Conservation (phyloP, 805 yeast genomes). For the Kazachstania viticola region DNA sequence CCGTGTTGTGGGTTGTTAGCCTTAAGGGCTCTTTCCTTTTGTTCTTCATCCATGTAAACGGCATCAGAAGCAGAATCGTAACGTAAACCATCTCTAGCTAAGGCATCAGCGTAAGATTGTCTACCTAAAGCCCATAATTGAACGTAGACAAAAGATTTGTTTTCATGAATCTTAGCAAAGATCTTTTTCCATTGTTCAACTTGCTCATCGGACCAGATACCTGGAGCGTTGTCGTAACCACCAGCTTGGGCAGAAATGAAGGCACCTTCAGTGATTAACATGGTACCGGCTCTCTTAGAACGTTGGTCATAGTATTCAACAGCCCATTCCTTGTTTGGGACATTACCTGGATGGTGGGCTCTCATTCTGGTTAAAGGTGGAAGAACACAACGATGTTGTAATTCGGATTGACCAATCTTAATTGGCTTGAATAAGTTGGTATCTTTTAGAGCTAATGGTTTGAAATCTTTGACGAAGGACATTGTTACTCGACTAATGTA, state of each 20-base stretch:
- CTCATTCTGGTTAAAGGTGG: constrained; percentile 39
- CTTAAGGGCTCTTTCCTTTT: constrained; percentile 26
- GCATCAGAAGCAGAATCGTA: constrained; percentile 32
- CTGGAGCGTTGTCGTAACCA: constrained; percentile 37
- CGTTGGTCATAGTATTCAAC: constrained; percentile 46
- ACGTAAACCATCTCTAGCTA: constrained; percentile 29
- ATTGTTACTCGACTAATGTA: constrained; percentile 2
- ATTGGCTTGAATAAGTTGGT: constrained; percentile 35
- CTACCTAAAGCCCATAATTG: constrained; percentile 44
- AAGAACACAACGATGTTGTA: constrained; percentile 30
- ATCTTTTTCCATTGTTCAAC: constrained; percentile 38
- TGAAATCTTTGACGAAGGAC: constrained; percentile 17
- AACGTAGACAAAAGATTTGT: constrained; percentile 33
- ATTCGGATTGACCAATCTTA: constrained; percentile 29
- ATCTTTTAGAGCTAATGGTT: constrained; percentile 22
- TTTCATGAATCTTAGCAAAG: constrained; percentile 38
- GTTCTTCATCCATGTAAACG: constrained; percentile 26
- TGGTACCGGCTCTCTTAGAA: constrained; percentile 43
- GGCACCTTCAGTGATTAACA: constrained; percentile 52
- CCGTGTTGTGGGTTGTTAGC: constrained; percentile 26
- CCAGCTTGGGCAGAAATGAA: constrained; percentile 35
- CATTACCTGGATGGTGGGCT: constrained; percentile 28
- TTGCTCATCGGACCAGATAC: constrained; percentile 39
- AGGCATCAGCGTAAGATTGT: constrained; percentile 30
- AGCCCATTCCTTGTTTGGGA: constrained; percentile 34